Conservation (phyloP, 31 red algal species). For the Odonthalia washingtoniensis region DNA sequence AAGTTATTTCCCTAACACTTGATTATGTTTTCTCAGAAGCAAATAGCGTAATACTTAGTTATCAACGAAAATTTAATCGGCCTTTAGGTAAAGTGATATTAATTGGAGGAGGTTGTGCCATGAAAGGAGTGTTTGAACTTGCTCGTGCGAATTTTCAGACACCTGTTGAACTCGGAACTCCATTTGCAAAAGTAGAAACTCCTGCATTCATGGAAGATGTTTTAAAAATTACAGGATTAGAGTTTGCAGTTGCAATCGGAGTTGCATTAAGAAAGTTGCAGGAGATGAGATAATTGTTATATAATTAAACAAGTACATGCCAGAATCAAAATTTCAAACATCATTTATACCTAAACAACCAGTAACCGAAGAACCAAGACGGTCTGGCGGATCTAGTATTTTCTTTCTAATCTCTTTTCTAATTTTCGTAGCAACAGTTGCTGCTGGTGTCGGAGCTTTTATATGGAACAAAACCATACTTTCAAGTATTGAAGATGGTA, state of each 20-base stretch:
- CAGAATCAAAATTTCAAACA: too few species aligned
- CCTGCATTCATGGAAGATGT: conserved; percentile 16
- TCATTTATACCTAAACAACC: too few species aligned
- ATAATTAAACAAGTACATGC: too few species aligned
- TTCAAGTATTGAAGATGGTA: too few species aligned
- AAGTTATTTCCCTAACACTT: not conserved
- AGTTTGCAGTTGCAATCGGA: conserved; percentile 22
- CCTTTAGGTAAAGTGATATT: conserved; percentile 1
- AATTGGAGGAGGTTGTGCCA: not conserved
- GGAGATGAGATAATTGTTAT: too few species aligned
- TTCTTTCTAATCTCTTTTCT: too few species aligned
- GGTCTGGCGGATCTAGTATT: too few species aligned
- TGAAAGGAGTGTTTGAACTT: conserved; percentile 9
- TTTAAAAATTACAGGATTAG: not conserved
- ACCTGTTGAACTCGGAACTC: not conserved
- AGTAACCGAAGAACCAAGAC: too few species aligned
- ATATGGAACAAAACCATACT: too few species aligned
- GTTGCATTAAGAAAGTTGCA: not conserved
- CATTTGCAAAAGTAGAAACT: conserved; percentile 16
- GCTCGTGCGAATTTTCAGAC: not conserved
- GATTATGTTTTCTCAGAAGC: conserved; percentile 13
- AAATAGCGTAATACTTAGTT: conserved; percentile 15
- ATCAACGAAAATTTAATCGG: not conserved
- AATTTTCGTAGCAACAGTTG: too few species aligned
- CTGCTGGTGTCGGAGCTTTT: too few species aligned